Evolutionary conservation across 2,329 filamentous ascomycete species (phyloP), one percentile per base, ranked within the genome.

Genomic region (Pseudofabraea citricarpa): DNA sequence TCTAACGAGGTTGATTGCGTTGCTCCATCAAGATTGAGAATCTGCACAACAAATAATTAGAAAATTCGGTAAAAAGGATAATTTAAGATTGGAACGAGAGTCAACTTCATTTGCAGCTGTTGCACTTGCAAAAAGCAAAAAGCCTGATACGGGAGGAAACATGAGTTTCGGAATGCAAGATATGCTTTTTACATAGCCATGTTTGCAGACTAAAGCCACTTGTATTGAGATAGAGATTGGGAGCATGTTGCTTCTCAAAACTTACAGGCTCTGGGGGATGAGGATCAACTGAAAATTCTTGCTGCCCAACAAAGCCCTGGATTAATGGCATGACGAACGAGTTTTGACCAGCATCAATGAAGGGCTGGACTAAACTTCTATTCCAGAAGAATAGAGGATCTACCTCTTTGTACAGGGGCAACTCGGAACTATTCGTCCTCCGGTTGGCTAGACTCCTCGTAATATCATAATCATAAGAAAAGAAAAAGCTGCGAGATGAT

Each of bases 301-400:
- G 74, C 64, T 97, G 93, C 1, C 91, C 91, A 16, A 98, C 80
- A 55, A 97, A 98, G 0, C 93, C 93, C 65, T 97, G 93, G 66
- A 98, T 86, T 3, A 98, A 56, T 2, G 93, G 93, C 18, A 97
- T 67, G 1, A 85, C 74, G 42, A 95, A 75, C 0, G 72, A 70
- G 54, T 89, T 79, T 18, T 87, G 79, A 1, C 85, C 82, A n/a
- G 77, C 74, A 15, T 86, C 76, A 37, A 89, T 77, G 48, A 98
- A 90, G 0, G 86, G 83, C 21, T 75, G 67, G 20, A 87, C 68
- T 12, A 96, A 74, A 58, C 89, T 74, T 20, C 75, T 75, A 58
- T 98, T 98, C 91, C 93, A 98, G 63, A 96, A 97, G 64, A 85
- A 97, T 60, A 82, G 65, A 23, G 79, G 76, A 61, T 96, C 88